Base-by-base conservation (phyloP, 352 stramenopile genomes). In the Globisporangium cystogenes region DNA sequence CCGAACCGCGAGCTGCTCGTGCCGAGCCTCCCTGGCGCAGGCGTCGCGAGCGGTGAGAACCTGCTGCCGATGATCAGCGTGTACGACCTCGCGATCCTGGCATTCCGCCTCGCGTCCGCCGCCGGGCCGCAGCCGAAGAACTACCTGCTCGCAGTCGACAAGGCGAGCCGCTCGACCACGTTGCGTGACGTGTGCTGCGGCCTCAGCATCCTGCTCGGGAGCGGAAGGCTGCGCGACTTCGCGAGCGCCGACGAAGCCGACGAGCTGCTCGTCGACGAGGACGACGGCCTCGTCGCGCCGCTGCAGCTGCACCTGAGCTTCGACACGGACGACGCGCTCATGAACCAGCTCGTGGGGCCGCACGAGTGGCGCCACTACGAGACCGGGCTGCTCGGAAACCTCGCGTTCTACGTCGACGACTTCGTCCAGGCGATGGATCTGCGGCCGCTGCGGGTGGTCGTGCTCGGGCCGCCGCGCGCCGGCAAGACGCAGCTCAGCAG, bases 41-140 rank as follows among this genome's bases (percentile, higher is more conserved):
- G 41, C 29, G 62, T 57, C 2, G 59, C 51, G 51, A 57, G 61
- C 40, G 78, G 78, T 15, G 64, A 67, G 10, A 93, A 96, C 52
- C 23, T 90, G 37, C 41, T 96, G 33, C 86, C 86, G 20, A 94
- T 87, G 69, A 84, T 96, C 55, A 86, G 82, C 53, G 69, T 96
- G 12, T 87, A 82, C 55, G 86, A 96, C 51, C 52, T 93, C n/a
- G 84, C 74, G 7, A 59, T 74, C 10, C 55, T 91, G 21, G 51
- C 72, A 6, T 74, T 81, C 39, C 68, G 67, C 1, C 64, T 86
- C 7, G 76, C 69, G 11, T 62, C 66, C 26, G 68, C 59, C 16
- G 21, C 67, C 16, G 31, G 47, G 20, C 46, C 62, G 24, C 55
- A 77, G 20, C 55, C 65, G 0, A 86, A 88, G 47, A 74, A 67